A percentile compares a stretch with the other conserved stretches of the same genome.
phyloP scores from a whole-genome alignment of 2,329 filamentous ascomycete species.

The Tolypocladium amazonense region DNA sequence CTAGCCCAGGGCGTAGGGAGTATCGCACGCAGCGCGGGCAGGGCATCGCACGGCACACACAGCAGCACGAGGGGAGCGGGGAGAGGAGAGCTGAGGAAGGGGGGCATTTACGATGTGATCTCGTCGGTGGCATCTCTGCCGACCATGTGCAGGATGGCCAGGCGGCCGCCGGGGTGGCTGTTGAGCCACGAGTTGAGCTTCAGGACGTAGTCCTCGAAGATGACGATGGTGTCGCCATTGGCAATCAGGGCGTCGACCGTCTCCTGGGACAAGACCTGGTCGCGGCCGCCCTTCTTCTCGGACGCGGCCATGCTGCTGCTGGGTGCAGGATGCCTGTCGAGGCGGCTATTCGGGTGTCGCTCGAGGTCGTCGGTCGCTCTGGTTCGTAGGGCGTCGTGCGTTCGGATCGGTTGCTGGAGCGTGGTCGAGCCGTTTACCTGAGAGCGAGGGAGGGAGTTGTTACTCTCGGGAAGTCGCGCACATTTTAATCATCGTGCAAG shows the following conservation, averaged over 20 bases:
- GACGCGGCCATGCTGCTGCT: background rate
- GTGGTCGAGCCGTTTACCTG: no score
- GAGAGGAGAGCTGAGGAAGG: background rate
- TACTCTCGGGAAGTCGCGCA: background rate
- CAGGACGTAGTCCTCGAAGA: slow-evolving; percentile 70
- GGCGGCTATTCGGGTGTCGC: background rate
- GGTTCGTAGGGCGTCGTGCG: no score
- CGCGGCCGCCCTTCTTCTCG: background rate
- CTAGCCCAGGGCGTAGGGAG: background rate
- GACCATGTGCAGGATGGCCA: slow-evolving; percentile 86
- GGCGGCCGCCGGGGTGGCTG: slow-evolving; percentile 87
- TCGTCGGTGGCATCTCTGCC: slow-evolving; percentile 91
- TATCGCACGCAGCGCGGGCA: background rate
- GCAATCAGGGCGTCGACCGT: slow-evolving; percentile 66
- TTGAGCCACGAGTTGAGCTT: slow-evolving; percentile 82
- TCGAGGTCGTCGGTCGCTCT: background rate
- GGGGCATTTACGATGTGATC: slow-evolving; percentile 63
- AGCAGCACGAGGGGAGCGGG: slow-evolving; percentile 29
- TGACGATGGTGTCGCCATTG: slow-evolving; percentile 66
- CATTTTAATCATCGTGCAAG: background rate
- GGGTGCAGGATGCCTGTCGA: no score
- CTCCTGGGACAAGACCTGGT: slow-evolving; percentile 26
- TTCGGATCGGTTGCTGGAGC: no score
- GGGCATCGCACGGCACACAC: background rate
- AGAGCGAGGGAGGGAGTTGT: background rate